Evolutionary conservation across 768 basidiomycete genomes (phyloP).

Genomic region (Pleurotus pulmonarius): DNA sequence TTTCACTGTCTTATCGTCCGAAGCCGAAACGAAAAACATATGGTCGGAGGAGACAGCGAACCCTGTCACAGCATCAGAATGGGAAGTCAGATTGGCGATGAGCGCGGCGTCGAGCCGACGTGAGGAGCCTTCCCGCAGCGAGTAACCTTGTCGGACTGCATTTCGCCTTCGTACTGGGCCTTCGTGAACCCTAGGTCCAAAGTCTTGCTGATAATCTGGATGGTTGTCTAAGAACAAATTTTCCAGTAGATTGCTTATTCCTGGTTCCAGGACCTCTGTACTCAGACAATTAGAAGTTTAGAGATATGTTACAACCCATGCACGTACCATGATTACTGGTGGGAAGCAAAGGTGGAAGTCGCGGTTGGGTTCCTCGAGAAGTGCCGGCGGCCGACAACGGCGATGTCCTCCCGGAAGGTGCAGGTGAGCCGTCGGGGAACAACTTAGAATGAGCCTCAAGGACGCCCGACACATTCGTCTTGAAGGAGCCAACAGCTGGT

Average conservation of each 20-base stretch:
- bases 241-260: slow-evolving; percentile 85
- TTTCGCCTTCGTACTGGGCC: slow-evolving; percentile 79
- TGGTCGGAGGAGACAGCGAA: slow-evolving; percentile 92
- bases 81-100: slow-evolving; percentile 81
- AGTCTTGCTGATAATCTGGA: slow-evolving; percentile 83
- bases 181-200: slow-evolving; percentile 84
- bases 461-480: slow-evolving; percentile 77
- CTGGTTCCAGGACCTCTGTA: slow-evolving; percentile 85
- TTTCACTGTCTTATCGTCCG: slow-evolving; percentile 92
- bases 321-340: slow-evolving; percentile 71
- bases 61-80: slow-evolving; percentile 74
- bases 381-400: slow-evolving; percentile 64
- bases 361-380: slow-evolving; percentile 44
- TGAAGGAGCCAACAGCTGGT: slow-evolving; percentile 85
- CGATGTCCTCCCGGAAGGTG: slow-evolving; percentile 74
- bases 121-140: slow-evolving; percentile 56
- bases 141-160: slow-evolving; percentile 63
- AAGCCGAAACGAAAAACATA: slow-evolving; percentile 89
- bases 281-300: background rate
- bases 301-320: background rate
- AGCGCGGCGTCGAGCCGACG: slow-evolving; percentile 74
- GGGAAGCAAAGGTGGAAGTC: slow-evolving; percentile 49
- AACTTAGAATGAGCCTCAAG: slow-evolving; percentile 74
- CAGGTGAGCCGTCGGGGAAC: slow-evolving; percentile 61
- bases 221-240: slow-evolving; percentile 85